Percentiles rank a stretch among this genome's conserved stretches.
These are phyloP conservation scores for Malus hybrid DNA, from an alignment of 331 rosid genomes.

Conservation along the genomic window DNA sequence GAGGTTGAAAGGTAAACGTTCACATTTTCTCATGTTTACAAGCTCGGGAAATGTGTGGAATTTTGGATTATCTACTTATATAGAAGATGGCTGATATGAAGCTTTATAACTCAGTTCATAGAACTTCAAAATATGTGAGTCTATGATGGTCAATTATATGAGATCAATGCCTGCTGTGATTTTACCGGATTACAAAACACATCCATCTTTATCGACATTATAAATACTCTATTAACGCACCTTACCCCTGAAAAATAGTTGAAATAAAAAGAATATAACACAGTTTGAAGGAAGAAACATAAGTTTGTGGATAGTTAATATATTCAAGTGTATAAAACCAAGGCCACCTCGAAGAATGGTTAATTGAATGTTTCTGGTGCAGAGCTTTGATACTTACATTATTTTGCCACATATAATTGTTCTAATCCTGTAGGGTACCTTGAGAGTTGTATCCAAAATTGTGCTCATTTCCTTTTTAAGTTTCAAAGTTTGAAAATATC, in stretches of 20 bases:
- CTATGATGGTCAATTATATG: neutral
- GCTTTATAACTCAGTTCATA: neutral
- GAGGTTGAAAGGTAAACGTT: conserved; percentile 65
- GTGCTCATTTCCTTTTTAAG: neutral
- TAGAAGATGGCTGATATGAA: neutral
- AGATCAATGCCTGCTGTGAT: neutral
- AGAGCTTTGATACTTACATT: neutral
- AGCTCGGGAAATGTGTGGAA: neutral
- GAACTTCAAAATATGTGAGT: neutral
- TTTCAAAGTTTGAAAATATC: neutral
- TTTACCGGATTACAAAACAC: neutral
- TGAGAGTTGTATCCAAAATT: neutral
- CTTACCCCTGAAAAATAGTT: neutral
- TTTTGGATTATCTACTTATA: neutral
- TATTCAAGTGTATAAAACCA: neutral
- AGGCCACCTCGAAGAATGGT: too few relatives aligned
- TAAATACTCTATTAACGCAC: neutral
- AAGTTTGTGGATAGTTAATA: neutral
- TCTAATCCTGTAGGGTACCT: neutral
- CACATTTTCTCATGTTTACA: neutral
- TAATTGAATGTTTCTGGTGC: neutral
- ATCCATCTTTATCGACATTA: neutral
- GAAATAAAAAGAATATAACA: neutral
- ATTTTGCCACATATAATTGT: neutral
- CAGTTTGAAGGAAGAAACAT: neutral